Base-by-base conservation (phyloP, 257 asterid species). In the Jacaranda copaia region DNA sequence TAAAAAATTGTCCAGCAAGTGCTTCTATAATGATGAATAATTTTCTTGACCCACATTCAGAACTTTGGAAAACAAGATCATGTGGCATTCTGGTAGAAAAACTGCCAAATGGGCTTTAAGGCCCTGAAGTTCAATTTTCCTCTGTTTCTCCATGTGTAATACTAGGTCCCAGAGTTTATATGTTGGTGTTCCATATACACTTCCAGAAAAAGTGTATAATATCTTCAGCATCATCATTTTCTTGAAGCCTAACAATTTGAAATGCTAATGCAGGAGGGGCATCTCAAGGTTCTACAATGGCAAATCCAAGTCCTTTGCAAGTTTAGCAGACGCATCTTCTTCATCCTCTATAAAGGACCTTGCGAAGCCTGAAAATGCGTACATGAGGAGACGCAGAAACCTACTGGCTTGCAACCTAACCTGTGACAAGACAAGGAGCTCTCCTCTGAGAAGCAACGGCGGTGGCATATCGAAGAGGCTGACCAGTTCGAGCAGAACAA, bases 201-300 rank as follows among this genome's bases (percentile, higher is more conserved):
- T 0, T 25, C 32, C 12, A 11, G 12, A 12, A 18, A 20, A 3
- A 15, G 8, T 58, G 12, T 25, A 25, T 25, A 58, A 11, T 19
- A 55, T 56, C 8, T 38, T 8, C 6, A 53, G 5, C 49, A 32
- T 71, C 55, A 11, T 51, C 40, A 10, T 70, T 6, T 76, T 38
- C 25, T 32, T 68, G 56, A 11, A 70, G 55, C 35, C 67, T 68
- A 16, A 77, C 77, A 48, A 38, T 74, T 35, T 70, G 75, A 16
- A 8, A 43, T 63, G 14, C 16, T 19, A 70, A 73, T 84, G 80
- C 85, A 91, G 97, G 83, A 87, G 87, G 73, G 92, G 97, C 8
- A 90, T 93, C 40, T 91, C 98, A 68, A 88, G 83, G 43, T 93
- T 91, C 89, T 91, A 93, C 77, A 90, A 84, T 9, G 97, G 97